Conservation (phyloP, 2,329 filamentous ascomycete genomes). For the Fusarium citri region DNA sequence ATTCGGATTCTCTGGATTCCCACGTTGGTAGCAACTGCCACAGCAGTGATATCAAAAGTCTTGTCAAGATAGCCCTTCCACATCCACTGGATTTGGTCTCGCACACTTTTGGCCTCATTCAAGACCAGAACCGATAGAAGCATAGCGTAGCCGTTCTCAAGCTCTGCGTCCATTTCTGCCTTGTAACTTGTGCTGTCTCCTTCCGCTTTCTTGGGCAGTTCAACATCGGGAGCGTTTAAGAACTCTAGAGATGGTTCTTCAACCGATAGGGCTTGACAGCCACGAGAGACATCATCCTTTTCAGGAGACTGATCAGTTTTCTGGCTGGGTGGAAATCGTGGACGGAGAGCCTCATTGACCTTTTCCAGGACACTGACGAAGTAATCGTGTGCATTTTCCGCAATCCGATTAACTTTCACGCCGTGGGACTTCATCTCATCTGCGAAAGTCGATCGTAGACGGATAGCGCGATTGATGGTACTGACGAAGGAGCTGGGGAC, state of each 20-base stretch:
- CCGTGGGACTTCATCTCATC: not conserved
- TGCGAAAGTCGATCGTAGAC: not conserved
- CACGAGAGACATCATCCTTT: not conserved
- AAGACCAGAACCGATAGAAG: not conserved
- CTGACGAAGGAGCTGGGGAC: not conserved
- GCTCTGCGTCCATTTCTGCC: too few relatives aligned
- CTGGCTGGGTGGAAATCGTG: not conserved
- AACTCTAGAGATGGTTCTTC: constrained; percentile 11
- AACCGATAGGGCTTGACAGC: not conserved
- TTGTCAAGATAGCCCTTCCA: not conserved
- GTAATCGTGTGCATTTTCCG: not conserved
- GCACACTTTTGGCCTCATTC: not conserved
- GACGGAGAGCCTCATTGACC: not conserved
- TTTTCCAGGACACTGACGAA: not conserved
- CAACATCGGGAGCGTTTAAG: not conserved
- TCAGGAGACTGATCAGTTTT: rapidly evolving
- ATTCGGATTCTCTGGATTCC: not conserved
- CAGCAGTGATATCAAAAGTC: not conserved
- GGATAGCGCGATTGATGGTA: not conserved
- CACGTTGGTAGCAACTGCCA: not conserved
- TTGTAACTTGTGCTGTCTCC: not conserved
- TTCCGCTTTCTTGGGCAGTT: not conserved
- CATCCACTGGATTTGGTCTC: not conserved
- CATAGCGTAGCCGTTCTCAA: rapidly evolving
- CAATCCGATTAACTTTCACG: not conserved